Evolutionary conservation across 2,329 filamentous ascomycete genomes (phyloP), one percentile per base, ranked within the genome.

Genomic region (Cercospora citrullina): DNA sequence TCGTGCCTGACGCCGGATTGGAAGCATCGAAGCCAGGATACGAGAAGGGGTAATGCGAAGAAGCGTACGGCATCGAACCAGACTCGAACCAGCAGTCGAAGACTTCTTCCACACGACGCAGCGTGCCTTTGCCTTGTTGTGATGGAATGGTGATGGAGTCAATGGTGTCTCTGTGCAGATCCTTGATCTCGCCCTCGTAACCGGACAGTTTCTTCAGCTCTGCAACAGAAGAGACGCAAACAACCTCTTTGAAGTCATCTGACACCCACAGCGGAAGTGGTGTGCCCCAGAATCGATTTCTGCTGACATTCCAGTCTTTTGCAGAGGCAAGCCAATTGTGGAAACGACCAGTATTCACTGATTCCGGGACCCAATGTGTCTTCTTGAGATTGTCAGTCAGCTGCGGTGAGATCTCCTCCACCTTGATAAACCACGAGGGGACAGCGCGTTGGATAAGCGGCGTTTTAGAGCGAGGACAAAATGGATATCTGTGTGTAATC

Each of bases 81-180:
- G 93, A 97, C 80, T 97, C 94, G 71, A 97, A 96, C 93, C 94
- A 97, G 78, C 94, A 97, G 81, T 97, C 94, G 74, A 97, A 97
- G 4, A 97, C 92, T 78, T 97, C 93, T 62, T 93, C 90, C 9
- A 95, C 86, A 73, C 94, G 89, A 75, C 86, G 89, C 70, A 97
- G 83, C n/a, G 86, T 84, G 21, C 93, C 94, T 77, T 94, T 96
- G 73, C 94, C 94, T 81, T 90, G 86, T 80, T 92, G 91, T 78
- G 92, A 96, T 0, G 94, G 94, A 71, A 98, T 97, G 55, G 93
- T 97, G 79, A 98, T 96, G 73, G 93, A 85, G 76, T 98, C 94
- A 71, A 98, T 90, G 80, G 94, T 94, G 80, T 97, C 93, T 63
- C 94, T 90, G 79, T 98, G 94, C 33, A 98, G 86, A 76, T 98